Evolutionary conservation across 768 basidiomycete genomes (phyloP).

Genomic region (Podaxis sp.): DNA sequence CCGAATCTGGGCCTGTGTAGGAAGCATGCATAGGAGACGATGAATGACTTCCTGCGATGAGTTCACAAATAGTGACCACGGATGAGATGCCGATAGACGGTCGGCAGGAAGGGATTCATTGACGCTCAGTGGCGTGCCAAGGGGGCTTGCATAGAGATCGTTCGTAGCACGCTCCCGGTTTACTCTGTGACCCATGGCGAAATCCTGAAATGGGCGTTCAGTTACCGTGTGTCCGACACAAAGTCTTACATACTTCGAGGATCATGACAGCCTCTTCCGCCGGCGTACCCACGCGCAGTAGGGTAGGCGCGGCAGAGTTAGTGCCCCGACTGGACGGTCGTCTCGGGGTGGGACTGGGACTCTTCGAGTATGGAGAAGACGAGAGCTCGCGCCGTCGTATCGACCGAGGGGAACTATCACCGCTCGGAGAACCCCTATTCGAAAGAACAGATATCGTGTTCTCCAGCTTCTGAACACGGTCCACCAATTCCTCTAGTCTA

Average conservation of each 20-base stretch:
- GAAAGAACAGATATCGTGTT: slow-evolving; percentile 23
- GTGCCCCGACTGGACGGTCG: slow-evolving; percentile 17
- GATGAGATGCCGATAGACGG: slow-evolving; percentile 19
- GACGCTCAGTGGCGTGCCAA: not conserved
- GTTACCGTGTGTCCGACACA: slow-evolving; percentile 5
- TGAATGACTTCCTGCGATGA: slow-evolving; percentile 20
- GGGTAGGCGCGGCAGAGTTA: slow-evolving; percentile 7
- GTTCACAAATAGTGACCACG: slow-evolving; percentile 24
- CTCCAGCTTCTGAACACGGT: slow-evolving; percentile 26
- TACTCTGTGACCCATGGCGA: slow-evolving; percentile 14
- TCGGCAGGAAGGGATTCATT: slow-evolving; percentile 4
- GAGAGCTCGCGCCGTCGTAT: slow-evolving; percentile 11
- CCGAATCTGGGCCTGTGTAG: slow-evolving; percentile 16
- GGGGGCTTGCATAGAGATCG: not conserved
- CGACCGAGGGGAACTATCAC: slow-evolving; percentile 9
- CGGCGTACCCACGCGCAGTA: slow-evolving; percentile 20
- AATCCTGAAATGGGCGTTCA: slow-evolving; percentile 3
- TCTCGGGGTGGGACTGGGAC: slow-evolving; percentile 5
- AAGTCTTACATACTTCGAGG: slow-evolving; percentile 22
- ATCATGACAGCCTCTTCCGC: slow-evolving; percentile 29
- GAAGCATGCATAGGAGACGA: slow-evolving; percentile 20
- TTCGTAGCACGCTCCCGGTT: slow-evolving; percentile 3
- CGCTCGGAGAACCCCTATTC: slow-evolving; percentile 7
- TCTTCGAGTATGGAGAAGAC: slow-evolving; percentile 11
- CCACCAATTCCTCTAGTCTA: slow-evolving; percentile 24